phyloP scores from a whole-genome alignment of 768 basidiomycete genomes.

The Trametes coccinea region DNA sequence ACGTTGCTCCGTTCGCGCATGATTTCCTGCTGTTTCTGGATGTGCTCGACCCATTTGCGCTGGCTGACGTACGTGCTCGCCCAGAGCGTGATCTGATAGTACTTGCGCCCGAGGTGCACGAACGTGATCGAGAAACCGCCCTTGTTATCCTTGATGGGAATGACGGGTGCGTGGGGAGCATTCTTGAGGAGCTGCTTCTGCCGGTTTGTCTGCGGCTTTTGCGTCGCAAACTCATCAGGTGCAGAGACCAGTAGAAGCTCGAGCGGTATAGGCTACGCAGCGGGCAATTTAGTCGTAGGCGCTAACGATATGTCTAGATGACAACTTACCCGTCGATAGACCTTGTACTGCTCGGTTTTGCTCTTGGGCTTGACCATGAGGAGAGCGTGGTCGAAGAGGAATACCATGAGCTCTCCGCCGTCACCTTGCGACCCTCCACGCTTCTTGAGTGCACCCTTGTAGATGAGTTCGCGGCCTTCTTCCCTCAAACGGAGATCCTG shows the following conservation, averaged over 20 bases:
- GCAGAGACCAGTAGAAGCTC: slow-evolving; percentile 86
- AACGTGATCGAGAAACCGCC: slow-evolving; percentile 92
- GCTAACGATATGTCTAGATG: not conserved
- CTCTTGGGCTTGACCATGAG: slow-evolving; percentile 93
- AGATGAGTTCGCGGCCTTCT: slow-evolving; percentile 87
- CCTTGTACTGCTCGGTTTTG: slow-evolving; percentile 89
- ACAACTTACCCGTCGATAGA: slow-evolving; percentile 82
- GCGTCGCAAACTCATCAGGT: slow-evolving; percentile 59
- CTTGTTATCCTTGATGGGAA: slow-evolving; percentile 63
- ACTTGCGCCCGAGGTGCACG: slow-evolving; percentile 89
- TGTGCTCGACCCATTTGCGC: slow-evolving; percentile 92
- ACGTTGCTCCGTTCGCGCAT: slow-evolving; percentile 83
- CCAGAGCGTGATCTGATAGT: slow-evolving; percentile 91
- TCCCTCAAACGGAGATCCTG: slow-evolving; percentile 87
- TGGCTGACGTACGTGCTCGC: slow-evolving; percentile 81
- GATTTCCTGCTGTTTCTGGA: slow-evolving; percentile 84
- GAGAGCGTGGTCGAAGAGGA: slow-evolving; percentile 95
- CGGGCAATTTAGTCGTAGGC: slow-evolving; percentile 1
- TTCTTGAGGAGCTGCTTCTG: slow-evolving; percentile 39
- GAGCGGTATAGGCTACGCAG: slow-evolving; percentile 84
- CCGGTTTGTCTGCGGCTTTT: slow-evolving; percentile 25
- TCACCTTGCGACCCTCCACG: slow-evolving; percentile 69
- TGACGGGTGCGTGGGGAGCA: slow-evolving; percentile 45
- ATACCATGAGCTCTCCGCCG: slow-evolving; percentile 89
- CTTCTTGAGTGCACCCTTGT: slow-evolving; percentile 88